Conservation (phyloP, 768 basidiomycete genomes). For the Pisolithus microcarpus region DNA sequence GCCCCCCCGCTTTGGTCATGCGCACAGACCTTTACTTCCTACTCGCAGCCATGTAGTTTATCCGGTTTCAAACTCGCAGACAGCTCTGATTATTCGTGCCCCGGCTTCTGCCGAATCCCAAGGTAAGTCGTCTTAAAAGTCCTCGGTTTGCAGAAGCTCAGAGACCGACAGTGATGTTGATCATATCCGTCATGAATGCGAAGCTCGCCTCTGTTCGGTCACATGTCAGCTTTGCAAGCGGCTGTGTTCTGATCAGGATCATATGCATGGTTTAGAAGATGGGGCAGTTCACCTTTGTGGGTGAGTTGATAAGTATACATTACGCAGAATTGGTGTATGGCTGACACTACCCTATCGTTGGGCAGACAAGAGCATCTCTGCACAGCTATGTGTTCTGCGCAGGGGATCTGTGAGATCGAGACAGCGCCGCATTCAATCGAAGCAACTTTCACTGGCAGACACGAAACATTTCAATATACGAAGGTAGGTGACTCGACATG, state of each 20-base stretch:
- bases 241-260: slow-evolving; percentile 36
- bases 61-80: slow-evolving; percentile 17
- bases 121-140: slow-evolving; percentile 21
- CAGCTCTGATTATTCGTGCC: slow-evolving; percentile 29
- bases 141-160: not conserved
- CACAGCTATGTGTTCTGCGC: slow-evolving; percentile 29
- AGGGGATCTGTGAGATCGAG: slow-evolving; percentile 48
- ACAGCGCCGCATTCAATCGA: slow-evolving; percentile 47
- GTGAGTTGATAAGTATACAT: slow-evolving; percentile 19
- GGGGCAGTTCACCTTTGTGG: slow-evolving; percentile 46
- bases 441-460: slow-evolving; percentile 46
- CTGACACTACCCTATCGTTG: not conserved
- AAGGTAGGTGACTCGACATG: slow-evolving; percentile 31
- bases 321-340: slow-evolving; percentile 3
- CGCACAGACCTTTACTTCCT: not conserved
- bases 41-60: slow-evolving; percentile 33
- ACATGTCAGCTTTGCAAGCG: slow-evolving; percentile 45
- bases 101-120: slow-evolving; percentile 31
- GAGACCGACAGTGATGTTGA: slow-evolving; percentile 29
- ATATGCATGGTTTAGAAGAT: slow-evolving; percentile 41
- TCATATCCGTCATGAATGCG: slow-evolving; percentile 42
- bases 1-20: not conserved
- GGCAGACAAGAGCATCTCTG: slow-evolving; percentile 43
- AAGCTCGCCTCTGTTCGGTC: slow-evolving; percentile 41
- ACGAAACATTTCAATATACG: slow-evolving; percentile 52